Percentiles rank a stretch among this genome's conserved stretches.
These are phyloP conservation scores for Neonectria magnoliae DNA, from an alignment of 2,329 filamentous ascomycete genomes.

Conservation along the genomic window DNA sequence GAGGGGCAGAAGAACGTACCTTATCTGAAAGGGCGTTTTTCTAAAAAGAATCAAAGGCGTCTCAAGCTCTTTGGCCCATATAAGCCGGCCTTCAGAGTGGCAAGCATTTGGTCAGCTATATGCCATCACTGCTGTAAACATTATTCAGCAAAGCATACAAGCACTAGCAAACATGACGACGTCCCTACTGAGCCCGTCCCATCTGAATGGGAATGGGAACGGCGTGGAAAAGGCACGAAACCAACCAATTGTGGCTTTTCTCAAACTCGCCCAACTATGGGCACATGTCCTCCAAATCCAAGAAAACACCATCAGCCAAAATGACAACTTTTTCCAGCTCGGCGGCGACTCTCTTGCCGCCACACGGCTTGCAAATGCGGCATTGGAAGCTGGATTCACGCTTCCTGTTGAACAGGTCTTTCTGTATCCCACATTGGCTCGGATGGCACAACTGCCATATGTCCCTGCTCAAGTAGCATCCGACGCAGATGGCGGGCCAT, in stretches of 20 bases:
- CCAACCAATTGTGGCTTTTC: background rate
- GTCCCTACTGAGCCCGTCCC: background rate
- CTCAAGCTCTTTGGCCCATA: too few species aligned
- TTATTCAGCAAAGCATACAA: background rate
- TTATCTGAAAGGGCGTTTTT: too few species aligned
- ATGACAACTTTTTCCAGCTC: conserved; percentile 24
- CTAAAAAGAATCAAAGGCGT: too few species aligned
- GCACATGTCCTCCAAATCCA: conserved; percentile 6
- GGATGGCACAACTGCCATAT: conserved; percentile 17
- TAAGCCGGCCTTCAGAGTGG: too few species aligned
- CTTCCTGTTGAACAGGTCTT: conserved; percentile 18
- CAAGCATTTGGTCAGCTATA: too few species aligned
- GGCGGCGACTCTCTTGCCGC: conserved; percentile 21
- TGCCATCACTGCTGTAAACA: too few species aligned
- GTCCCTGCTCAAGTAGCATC: background rate
- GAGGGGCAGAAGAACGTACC: too few species aligned
- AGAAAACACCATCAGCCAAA: conserved; percentile 7
- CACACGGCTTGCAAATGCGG: conserved; percentile 8
- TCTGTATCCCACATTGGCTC: conserved; percentile 8
- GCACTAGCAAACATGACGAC: background rate
- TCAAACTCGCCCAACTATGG: conserved; percentile 13
- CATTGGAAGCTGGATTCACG: conserved; percentile 7
- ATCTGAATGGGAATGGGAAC: background rate
- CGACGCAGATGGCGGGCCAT: background rate
- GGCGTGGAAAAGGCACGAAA: background rate